Evolutionary conservation across 495 filamentous ascomycete species (phyloP).

Genomic region (Penicillium pancosmium): DNA sequence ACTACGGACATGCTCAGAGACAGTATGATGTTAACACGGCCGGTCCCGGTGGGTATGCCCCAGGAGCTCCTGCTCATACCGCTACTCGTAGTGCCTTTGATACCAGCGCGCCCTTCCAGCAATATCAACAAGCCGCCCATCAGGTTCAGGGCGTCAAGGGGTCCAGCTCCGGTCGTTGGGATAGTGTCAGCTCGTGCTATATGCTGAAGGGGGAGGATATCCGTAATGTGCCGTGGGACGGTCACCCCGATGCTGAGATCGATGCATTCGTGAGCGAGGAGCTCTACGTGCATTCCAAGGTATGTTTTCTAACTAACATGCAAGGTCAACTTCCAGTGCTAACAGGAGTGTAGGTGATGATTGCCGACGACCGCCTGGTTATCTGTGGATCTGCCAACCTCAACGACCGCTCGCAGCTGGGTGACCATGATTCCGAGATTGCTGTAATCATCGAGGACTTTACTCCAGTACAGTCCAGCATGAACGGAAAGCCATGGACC

Average conservation of each 20-base stretch:
- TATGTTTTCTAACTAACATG: conserved; percentile 28
- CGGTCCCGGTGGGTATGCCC: conserved; percentile 41
- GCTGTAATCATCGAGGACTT: conserved; percentile 82
- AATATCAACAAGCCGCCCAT: conserved; percentile 71
- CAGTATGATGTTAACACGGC: conserved; percentile 60
- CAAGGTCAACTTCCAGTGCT: conserved; percentile 7
- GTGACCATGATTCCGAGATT: conserved; percentile 82
- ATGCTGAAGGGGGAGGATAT: conserved; percentile 83
- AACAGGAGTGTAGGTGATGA: conserved; percentile 61
- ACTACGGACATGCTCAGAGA: conserved; percentile 70
- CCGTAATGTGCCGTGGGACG: conserved; percentile 76
- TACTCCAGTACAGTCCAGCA: conserved; percentile 64
- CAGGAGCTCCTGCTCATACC: conserved; percentile 16
- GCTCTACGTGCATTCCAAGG: conserved; percentile 92
- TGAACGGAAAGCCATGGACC: conserved; percentile 70
- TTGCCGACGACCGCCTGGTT: conserved; percentile 86
- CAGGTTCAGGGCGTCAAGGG: conserved; percentile 34
- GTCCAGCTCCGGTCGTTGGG: conserved; percentile 58
- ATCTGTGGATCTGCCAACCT: conserved; percentile 93
- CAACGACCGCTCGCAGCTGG: conserved; percentile 92
- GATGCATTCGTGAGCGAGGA: conserved; percentile 90
- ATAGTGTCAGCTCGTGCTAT: conserved; percentile 78
- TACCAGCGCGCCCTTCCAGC: conserved; percentile 49
- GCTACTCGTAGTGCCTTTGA: conserved; percentile 43
- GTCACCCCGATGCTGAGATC: conserved; percentile 70